A percentile compares a stretch with the other conserved stretches of the same genome.
Conservation (phyloP, 2,329 filamentous ascomycete genomes). For the Podosphaera leucotricha region DNA sequence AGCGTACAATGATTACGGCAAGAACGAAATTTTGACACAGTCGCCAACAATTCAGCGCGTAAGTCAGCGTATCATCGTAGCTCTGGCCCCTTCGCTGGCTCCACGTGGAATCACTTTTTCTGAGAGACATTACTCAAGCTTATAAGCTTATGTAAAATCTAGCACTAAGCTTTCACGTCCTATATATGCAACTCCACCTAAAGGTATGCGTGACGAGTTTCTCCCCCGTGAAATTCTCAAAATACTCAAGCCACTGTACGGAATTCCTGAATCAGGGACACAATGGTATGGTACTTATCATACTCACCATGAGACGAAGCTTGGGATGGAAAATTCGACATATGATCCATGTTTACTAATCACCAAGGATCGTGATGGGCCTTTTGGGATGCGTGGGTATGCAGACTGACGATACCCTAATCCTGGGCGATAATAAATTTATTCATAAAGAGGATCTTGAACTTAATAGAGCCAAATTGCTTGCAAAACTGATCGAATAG, state of each 20-base stretch:
- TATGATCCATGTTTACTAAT: neutral
- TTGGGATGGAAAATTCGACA: neutral
- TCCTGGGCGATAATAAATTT: conserved; percentile 1
- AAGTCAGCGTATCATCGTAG: neutral
- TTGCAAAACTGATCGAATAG: conserved; percentile 1
- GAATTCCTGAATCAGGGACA: conserved; percentile 2
- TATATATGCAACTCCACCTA: neutral
- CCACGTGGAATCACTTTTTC: neutral
- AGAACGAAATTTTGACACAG: neutral
- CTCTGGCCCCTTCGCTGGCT: neutral
- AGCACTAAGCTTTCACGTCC: neutral
- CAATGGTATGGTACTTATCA: conserved; percentile 1
- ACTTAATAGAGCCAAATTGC: conserved; percentile 1
- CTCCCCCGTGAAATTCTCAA: neutral
- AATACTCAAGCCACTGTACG: conserved; percentile 1
- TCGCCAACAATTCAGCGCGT: neutral
- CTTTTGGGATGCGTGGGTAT: conserved; percentile 2
- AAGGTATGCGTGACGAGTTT: neutral
- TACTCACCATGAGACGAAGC: neutral
- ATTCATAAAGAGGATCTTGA: neutral
- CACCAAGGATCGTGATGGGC: neutral
- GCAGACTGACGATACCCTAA: conserved; percentile 2
- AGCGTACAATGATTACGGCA: neutral
- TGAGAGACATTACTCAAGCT: neutral
- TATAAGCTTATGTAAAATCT: too few species aligned